Evolutionary conservation across 2,329 filamentous ascomycete genomes (phyloP), one percentile per base, ranked within the genome.

Genomic region (Elsinoe australis): DNA sequence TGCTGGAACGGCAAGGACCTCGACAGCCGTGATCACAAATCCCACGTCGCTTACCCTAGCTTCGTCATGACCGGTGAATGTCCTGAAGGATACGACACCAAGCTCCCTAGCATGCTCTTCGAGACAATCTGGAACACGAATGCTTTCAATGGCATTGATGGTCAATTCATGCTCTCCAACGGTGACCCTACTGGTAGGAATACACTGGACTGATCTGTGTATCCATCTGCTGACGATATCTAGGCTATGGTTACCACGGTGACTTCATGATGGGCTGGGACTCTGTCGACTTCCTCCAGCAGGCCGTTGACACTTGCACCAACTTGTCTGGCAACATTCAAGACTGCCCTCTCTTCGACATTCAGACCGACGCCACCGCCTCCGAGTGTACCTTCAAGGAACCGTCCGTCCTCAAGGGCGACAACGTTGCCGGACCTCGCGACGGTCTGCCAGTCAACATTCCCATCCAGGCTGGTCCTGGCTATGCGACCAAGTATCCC

Each of bases 201-300:
- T 4, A 7, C 8, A 21, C 12, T n/a, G 9, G 10, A n/a, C n/a
- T n/a, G n/a, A n/a, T n/a, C n/a, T n/a, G n/a, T n/a, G n/a, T n/a
- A n/a, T n/a, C n/a, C n/a, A n/a, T n/a, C n/a, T n/a, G 32, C 14
- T 24, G 32, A 41, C 51, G 63, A 2, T 19, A 12, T 4, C 47
- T 29, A 82, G 82, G 86, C 39, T 85, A 73, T 56, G 83, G 85
- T 28, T 87, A 87, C 62, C 71, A 92, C 60, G 87, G 74, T 41
- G 87, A 94, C 61, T 89, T 90, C 66, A 80, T 88, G 58, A 81
- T 75, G 61, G 87, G 85, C 21, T 94, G 87, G 87, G 76, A 88
- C 2, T 62, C 60, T 8, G 59, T 68, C 6, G 68, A 71, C 3
- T 80, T 87, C 64, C 74, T 92, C 28, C 79, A 88, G 64, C 45